Conservation (phyloP, 306 rosid genomes). For the Malus asiatica region DNA sequence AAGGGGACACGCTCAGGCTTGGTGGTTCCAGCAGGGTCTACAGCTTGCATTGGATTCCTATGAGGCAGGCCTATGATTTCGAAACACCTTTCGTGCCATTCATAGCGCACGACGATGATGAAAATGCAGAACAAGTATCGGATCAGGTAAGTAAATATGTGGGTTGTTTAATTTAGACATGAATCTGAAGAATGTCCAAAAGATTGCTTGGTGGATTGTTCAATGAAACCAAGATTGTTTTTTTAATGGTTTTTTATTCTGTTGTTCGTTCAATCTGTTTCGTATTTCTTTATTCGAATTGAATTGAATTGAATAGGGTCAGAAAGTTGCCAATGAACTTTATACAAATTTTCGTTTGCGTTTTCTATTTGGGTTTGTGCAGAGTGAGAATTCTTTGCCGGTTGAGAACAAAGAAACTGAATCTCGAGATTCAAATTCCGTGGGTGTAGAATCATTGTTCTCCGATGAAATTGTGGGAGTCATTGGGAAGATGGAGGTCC, state of each 20-base stretch:
- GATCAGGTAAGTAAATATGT: slow-evolving; percentile 27
- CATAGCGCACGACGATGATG: slow-evolving; percentile 3
- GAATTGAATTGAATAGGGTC: slow-evolving; percentile 8
- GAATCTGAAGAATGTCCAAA: not conserved
- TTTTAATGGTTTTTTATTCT: not conserved
- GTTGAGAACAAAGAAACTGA: slow-evolving; percentile 31
- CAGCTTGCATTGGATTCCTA: slow-evolving; percentile 56
- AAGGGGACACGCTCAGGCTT: slow-evolving; percentile 58
- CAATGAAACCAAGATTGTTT: not conserved
- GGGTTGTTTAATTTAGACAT: not conserved
- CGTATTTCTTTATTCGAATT: not conserved
- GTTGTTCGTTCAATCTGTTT: not conserved
- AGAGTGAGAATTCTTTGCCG: slow-evolving; percentile 20
- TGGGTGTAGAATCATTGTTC: slow-evolving; percentile 15
- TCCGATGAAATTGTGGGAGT: slow-evolving; percentile 25
- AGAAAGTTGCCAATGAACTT: slow-evolving; percentile 2
- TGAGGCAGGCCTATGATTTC: slow-evolving; percentile 46
- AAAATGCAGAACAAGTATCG: slow-evolving; percentile 7
- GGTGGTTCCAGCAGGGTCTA: slow-evolving; percentile 71
- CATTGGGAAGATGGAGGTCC: slow-evolving; percentile 22
- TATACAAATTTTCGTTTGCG: not conserved
- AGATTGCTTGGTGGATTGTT: not conserved
- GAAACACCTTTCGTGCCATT: slow-evolving; percentile 24
- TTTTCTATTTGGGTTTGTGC: slow-evolving; percentile 8
- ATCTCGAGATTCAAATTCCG: slow-evolving; percentile 27